phyloP scores from a whole-genome alignment of 2,329 filamentous ascomycete genomes.

The Clonostachys chloroleuca region DNA sequence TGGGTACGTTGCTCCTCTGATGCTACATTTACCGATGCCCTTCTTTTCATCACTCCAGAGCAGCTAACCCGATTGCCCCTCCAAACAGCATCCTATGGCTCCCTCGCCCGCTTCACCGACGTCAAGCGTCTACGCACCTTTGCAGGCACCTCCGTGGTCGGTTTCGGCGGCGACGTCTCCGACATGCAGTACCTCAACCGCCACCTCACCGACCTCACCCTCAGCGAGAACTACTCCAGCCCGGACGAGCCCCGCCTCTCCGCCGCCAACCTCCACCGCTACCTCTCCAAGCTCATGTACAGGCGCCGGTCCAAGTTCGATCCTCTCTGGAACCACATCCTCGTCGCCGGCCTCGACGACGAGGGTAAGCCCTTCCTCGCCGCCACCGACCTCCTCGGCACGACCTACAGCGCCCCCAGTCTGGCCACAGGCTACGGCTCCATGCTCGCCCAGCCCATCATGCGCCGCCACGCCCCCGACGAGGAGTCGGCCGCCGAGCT shows the following conservation, averaged over 20 bases:
- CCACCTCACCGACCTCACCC: slow-evolving; percentile 79
- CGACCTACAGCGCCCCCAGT: slow-evolving; percentile 82
- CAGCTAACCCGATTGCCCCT: neutral
- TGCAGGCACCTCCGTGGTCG: slow-evolving; percentile 77
- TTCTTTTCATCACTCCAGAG: neutral
- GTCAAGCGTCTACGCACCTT: slow-evolving; percentile 93
- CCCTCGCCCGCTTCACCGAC: slow-evolving; percentile 91
- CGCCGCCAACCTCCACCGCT: slow-evolving; percentile 93
- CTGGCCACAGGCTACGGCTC: slow-evolving; percentile 92
- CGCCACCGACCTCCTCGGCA: slow-evolving; percentile 86
- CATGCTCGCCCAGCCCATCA: slow-evolving; percentile 87
- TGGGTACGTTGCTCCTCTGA: slow-evolving; percentile 54
- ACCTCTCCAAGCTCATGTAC: slow-evolving; percentile 94
- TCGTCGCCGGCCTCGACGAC: slow-evolving; percentile 85
- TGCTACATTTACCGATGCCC: neutral
- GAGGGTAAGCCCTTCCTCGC: slow-evolving; percentile 82
- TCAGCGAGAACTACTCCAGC: slow-evolving; percentile 77
- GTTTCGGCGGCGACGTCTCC: slow-evolving; percentile 94
- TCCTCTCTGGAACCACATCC: slow-evolving; percentile 93
- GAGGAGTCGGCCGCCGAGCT: slow-evolving; percentile 72
- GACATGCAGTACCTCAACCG: slow-evolving; percentile 99
- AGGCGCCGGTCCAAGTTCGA: slow-evolving; percentile 92
- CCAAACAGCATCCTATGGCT: slow-evolving; percentile 86
- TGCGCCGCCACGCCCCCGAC: slow-evolving; percentile 79
- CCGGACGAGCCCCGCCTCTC: slow-evolving; percentile 51